Base-by-base conservation (phyloP, 495 filamentous ascomycete genomes). In the Penicillium antarcticum region DNA sequence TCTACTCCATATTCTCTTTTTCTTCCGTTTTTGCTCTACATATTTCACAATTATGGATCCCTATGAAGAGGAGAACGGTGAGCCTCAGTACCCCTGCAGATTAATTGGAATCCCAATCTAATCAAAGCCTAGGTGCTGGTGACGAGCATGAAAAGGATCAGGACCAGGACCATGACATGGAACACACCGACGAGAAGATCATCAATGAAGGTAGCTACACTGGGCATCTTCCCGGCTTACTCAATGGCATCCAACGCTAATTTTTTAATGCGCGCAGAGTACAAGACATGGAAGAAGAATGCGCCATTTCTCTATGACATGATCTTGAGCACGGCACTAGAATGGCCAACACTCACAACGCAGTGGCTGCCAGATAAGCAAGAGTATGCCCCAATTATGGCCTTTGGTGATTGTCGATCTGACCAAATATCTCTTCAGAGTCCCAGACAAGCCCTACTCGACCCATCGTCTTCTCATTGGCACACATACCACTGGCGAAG, bases 281-380 rank as follows among this genome's bases (percentile, higher is more conserved):
- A 99, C 80, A 99, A 99, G 68, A 96, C 90, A 56, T 99, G 95
- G 95, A 99, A 99, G 80, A 99, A 99, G 81, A 97, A 97, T 71
- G 87, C 90, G 55, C 91, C 92, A 3, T 97, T 97, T 69, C 87
- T 99, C 57, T 99, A 99, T 69, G 95, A 97, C 62, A 85, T 96
- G 79, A 92, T 97, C 50, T 72, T 96, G 26, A 92, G 94, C 61
- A 92, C 87, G 40, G 95, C 95, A 31, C 76, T 99, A 38, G 92
- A 97, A 72, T 99, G 95, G 95, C 95, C 95, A 16, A 97, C 95
- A 8, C 78, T 99, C 44, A 97, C 94, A 12, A 91, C 89, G 8
- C 92, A 99, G 77, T 99, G 95, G 95, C 84, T 99, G 50, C 95
- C 95, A 23, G 95, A 99, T 65, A 89, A 91, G 61, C 89, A 95